Evolutionary conservation across 441 rosid genomes (phyloP), one percentile per base, ranked within the genome.

Genomic region (Lepidium campestre): DNA sequence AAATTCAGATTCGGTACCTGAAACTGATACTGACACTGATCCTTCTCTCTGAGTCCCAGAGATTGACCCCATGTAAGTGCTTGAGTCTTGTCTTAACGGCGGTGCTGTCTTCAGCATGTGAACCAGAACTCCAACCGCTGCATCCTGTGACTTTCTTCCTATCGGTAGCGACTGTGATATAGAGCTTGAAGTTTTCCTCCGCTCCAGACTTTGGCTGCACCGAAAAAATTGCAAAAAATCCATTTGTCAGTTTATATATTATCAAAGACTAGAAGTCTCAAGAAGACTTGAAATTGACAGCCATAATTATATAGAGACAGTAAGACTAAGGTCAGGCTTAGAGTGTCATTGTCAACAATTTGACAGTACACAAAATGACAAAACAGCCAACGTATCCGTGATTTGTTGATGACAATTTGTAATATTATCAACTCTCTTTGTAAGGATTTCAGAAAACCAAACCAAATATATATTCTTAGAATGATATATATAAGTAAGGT

Each of bases 121-220:
- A 74, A 92, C 96, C 22, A 92, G 86, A 50, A 83, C 74, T 29
- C 96, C 98, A 13, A 92, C 93, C 22, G 96, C 95, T 40, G 96
- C 98, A 57, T 83, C 90, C 71, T 83, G 96, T 8, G 98, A 92
- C 78, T 82, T 84, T 71, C 72, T 76, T 19, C 86, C 91, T 65
- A 71, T 31, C 18, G 85, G 66, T 37, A 62, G 70, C 4, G 84
- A 69, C 35, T 79, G 78, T 5, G 86, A 72, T 59, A 77, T 74
- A 35, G 70, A 66, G 40, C 81, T 88, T 13, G 79, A 72, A 52
- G 68, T 62, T 61, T 74, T 86, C 73, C 60, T 70, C 52, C 82
- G 78, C 12, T 83, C 86, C 50, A 71, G 57, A 48, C 78, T 87
- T 55, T 68, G 83, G 67, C 90, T 86, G 76, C 42, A 77, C 20